These are phyloP conservation scores for Leccinum imitatum DNA, from an alignment of 768 basidiomycete genomes.

Conservation along the genomic window DNA sequence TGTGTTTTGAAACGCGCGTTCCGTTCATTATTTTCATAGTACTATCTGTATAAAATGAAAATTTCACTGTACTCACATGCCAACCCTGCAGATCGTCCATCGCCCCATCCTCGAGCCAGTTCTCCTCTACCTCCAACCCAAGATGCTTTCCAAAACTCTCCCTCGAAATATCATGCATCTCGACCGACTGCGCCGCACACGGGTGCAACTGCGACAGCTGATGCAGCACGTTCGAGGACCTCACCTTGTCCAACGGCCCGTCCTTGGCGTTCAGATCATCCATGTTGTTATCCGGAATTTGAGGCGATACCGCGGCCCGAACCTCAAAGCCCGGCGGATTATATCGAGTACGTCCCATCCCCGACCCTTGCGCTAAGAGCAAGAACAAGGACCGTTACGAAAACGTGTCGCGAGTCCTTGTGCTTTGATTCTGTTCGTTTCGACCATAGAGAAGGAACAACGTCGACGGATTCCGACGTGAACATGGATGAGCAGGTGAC, in stretches of 20 bases:
- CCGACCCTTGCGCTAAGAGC: not conserved
- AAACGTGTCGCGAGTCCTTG: not conserved
- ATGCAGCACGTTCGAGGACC: slow-evolving; percentile 55
- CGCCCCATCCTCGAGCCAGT: no score
- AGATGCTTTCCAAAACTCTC: slow-evolving; percentile 31
- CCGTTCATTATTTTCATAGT: no score
- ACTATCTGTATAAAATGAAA: no score
- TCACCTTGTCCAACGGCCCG: slow-evolving; percentile 74
- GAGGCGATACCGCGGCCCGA: slow-evolving; percentile 90
- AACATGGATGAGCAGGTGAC: not conserved
- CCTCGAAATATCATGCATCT: slow-evolving; percentile 78
- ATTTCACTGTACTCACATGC: no score
- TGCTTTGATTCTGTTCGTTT: not conserved
- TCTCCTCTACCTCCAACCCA: no score
- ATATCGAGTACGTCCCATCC: not conserved
- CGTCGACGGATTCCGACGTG: not conserved
- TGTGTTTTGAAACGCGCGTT: no score
- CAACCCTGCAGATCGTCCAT: no score
- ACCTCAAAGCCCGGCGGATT: not conserved
- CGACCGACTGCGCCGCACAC: slow-evolving; percentile 81
- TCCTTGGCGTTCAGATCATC: slow-evolving; percentile 87
- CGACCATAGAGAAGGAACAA: not conserved
- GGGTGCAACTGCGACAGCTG: slow-evolving; percentile 51
- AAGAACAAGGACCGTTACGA: not conserved
- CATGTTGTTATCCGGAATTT: slow-evolving; percentile 91